Conservation (phyloP, 78 protist species). For the Dictyostelium discoideum region dicty_2.7 NC_007089.4:1460001-1460500, state of each 20-base stretch:
- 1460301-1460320: conserved; percentile 2
- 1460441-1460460: conserved; percentile 13
- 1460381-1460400: conserved; percentile 16
- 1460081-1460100: neutral
- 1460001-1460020: neutral
- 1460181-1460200: too few species aligned
- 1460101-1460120: too few species aligned
- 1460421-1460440: neutral
- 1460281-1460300: neutral
- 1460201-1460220: too few species aligned
- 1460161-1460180: too few species aligned
- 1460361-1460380: conserved; percentile 12
- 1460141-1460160: too few species aligned
- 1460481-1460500: conserved; percentile 20
- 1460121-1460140: too few species aligned
- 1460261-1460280: neutral
- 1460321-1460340: neutral
- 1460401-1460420: neutral
- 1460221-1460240: too few species aligned
- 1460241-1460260: neutral
- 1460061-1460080: neutral
- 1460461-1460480: conserved; percentile 58
- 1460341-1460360: neutral
- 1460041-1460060: neutral
- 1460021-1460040: neutral